Evolutionary conservation across 345 rosid genomes (phyloP), one percentile per base, ranked within the genome.

Genomic region (Citrus mangshanensis): DNA sequence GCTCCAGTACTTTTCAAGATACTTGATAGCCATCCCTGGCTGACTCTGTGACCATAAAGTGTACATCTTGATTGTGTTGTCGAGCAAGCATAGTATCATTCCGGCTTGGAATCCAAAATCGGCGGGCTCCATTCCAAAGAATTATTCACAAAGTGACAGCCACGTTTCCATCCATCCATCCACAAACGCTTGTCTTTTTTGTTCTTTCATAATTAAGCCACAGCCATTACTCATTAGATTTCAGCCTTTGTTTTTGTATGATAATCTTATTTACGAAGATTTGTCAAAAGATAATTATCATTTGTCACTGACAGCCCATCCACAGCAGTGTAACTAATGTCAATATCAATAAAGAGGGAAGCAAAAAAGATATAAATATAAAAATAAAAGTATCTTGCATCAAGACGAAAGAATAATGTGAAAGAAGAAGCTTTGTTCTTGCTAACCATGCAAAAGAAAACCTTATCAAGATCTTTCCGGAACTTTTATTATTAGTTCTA

Each of bases 121-220:
- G 58, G 67, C 70, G 84, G 84, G 82, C 77, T 76, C 87, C 82
- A 67, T 81, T 56, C 64, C 49, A 14, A 13, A 22, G 46, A 68
- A 67, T 67, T 24, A 62, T 76, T 28, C 76, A 34, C 63, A 1
- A 61, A 21, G 28, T 71, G 61, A 59, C 51, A 65, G 27, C 14
- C 34, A 25, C 1, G 27, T 25, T 13, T 27, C 66, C 27, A 27
- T 13, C 3, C 1, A n/a, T 42, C 16, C 51, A 46, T 13, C 51
- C 51, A 46, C 51, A 46, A 13, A 13, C 51, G 51, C 18, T 46
- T 3, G 51, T 13, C 51, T 46, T 13, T 42, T 46, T 46, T 46
- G 3, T 46, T 46, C 51, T 46, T 3, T 46, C 51, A 13, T 46
- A 46, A 3, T 46, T 46, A 46, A 46, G 14, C 4, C 51, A 46